phyloP scores from a whole-genome alignment of 164 flowering plant species.

The Berberis thunbergii region DNA sequence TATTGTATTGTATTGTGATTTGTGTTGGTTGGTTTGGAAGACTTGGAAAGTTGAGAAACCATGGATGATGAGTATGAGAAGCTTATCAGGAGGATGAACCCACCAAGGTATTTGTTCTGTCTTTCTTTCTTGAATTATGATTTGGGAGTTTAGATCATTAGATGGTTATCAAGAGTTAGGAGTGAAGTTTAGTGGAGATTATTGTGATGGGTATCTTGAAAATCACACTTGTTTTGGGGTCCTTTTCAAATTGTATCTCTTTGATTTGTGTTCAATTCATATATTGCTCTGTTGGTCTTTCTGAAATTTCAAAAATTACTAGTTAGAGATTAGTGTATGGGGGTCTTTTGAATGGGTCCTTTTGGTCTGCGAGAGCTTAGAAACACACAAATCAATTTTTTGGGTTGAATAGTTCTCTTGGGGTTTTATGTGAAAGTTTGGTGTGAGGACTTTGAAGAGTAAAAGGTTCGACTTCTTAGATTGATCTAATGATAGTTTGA shows the following conservation, averaged over 20 bases:
- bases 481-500: too few relatives aligned
- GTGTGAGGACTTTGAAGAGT: too few relatives aligned
- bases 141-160: conserved; percentile 1
- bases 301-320: too few relatives aligned
- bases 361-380: too few relatives aligned
- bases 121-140: not conserved
- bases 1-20: not conserved
- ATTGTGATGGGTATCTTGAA: not conserved
- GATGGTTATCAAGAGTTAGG: too few relatives aligned
- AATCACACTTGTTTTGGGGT: not conserved
- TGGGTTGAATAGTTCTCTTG: too few relatives aligned
- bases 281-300: not conserved
- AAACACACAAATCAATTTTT: too few relatives aligned
- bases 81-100: conserved; percentile 46
- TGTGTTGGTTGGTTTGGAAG: not conserved
- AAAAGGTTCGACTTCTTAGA: too few relatives aligned
- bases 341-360: too few relatives aligned
- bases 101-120: conserved; percentile 31
- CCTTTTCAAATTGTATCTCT: not conserved
- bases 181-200: not conserved
- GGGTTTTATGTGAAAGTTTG: too few relatives aligned
- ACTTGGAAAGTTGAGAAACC: not conserved
- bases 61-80: conserved; percentile 56
- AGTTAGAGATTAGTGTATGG: too few relatives aligned
- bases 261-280: not conserved